Conservation (phyloP, 2,329 filamentous ascomycete genomes). For the Phaeomoniella chlamydospora region DNA sequence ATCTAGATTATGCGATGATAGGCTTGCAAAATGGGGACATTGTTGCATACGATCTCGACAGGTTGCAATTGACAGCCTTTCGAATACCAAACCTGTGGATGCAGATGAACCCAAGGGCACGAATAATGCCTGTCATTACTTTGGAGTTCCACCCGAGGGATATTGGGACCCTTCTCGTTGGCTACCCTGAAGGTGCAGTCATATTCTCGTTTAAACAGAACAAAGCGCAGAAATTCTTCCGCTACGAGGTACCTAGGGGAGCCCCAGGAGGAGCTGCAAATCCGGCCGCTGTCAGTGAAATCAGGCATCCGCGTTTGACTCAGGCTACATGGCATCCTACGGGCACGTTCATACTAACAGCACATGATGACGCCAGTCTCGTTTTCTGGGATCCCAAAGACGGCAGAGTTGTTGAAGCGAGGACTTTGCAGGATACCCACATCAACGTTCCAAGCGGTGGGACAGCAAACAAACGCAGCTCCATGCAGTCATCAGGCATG, state of each 20-base stretch:
- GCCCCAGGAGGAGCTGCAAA: conserved; percentile 68
- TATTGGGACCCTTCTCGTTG: conserved; percentile 79
- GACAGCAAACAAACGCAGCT: conserved; percentile 23
- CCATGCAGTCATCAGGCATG: conserved; percentile 31
- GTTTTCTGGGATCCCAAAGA: conserved; percentile 94
- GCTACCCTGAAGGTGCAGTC: conserved; percentile 77
- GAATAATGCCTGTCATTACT: conserved; percentile 53
- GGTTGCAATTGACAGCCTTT: conserved; percentile 61
- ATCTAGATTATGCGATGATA: conserved; percentile 84
- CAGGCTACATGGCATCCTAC: conserved; percentile 92
- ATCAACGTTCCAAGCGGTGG: conserved; percentile 51
- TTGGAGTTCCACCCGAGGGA: conserved; percentile 82
- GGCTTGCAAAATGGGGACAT: conserved; percentile 71
- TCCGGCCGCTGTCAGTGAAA: conserved; percentile 35
- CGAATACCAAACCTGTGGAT: conserved; percentile 79
- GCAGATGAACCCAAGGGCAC: conserved; percentile 52
- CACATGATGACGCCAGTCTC: conserved; percentile 78
- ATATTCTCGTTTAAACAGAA: conserved; percentile 94
- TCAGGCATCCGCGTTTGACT: conserved; percentile 59
- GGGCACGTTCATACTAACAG: conserved; percentile 75
- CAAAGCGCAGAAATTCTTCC: conserved; percentile 59
- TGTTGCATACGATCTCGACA: conserved; percentile 83
- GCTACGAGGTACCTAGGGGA: conserved; percentile 67
- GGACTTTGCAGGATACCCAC: conserved; percentile 61
- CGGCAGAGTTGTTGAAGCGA: conserved; percentile 66